Evolutionary conservation across 2,329 filamentous ascomycete species (phyloP), one percentile per base, ranked within the genome.

Genomic region (Huntiella abstrusa): DNA sequence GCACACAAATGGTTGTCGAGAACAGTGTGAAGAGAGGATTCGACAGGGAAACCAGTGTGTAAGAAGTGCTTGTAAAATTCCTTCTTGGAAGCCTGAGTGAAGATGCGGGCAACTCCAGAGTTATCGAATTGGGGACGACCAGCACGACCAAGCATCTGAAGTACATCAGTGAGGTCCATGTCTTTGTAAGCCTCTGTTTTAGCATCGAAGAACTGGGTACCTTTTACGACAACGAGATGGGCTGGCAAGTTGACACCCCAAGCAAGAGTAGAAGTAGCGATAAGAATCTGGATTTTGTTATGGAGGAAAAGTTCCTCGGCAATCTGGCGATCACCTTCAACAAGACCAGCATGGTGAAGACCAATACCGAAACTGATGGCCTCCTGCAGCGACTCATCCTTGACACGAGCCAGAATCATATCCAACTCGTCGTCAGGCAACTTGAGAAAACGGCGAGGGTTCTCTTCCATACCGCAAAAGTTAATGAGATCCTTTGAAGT

Each of bases 61-160:
- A 98, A 64, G 65, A 98, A 98, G 63, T 98, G 91, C 66, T 98
- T 98, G 65, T 98, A 98, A 62, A 98, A 98, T 50, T 92, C 85
- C 63, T 98, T 98, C 69, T 96, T 98, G 2, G 88, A 69, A 56
- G 96, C 87, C 56, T 98, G 87, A 0, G 91, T 98, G 58, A 98
- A 94, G 58, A 98, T 98, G 28, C 88, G 80, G 7, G 91, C 92
- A 48, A 98, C 92, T 53, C 92, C 91, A 0, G 87, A 93, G 46
- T 80, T 83, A 61, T 98, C 91, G 59, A 98, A 98, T 58, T 98
- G 91, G 3, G 91, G 91, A 52, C 91, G 82, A 12, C 91, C 91
- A 10, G 91, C 91, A 62, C 91, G 80, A 54, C 91, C 91, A 22
- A 98, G 69, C 91, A 98, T 98, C 63, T 98, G 91, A 51, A 98